phyloP scores from a whole-genome alignment of 768 basidiomycete genomes.

The Naematelia aurantialba region DNA sequence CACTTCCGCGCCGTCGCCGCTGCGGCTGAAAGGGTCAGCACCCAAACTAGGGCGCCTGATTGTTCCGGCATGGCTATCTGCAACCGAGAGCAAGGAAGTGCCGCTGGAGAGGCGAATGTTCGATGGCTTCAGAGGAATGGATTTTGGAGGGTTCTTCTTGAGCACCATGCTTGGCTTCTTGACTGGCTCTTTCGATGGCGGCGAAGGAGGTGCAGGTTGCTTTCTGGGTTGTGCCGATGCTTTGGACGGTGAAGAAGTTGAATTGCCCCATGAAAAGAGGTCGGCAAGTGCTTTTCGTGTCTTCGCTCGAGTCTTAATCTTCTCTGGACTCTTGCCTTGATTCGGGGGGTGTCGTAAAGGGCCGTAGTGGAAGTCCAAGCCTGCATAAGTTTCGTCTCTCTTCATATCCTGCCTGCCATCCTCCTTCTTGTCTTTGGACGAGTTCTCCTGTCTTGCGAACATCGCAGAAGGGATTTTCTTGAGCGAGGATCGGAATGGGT shows the following conservation, averaged over 20 bases:
- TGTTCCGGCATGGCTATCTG: neutral
- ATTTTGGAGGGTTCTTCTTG: conserved; percentile 18
- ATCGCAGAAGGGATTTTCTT: conserved; percentile 37
- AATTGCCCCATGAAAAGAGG: conserved; percentile 34
- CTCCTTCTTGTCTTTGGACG: conserved; percentile 14
- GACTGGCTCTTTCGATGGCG: neutral
- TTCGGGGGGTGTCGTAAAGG: neutral
- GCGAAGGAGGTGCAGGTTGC: neutral
- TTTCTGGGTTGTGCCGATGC: neutral
- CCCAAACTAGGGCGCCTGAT: conserved; percentile 29
- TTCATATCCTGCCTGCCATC: conserved; percentile 15
- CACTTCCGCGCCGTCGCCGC: conserved; percentile 29
- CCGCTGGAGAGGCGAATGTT: neutral
- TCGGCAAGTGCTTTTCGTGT: conserved; percentile 37
- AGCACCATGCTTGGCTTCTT: conserved; percentile 5
- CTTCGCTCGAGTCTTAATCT: conserved; percentile 15
- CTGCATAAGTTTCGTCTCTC: conserved; percentile 4
- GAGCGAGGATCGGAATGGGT: conserved; percentile 19
- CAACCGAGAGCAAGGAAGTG: neutral
- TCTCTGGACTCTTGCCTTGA: neutral
- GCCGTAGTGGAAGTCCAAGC: neutral
- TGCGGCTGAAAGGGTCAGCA: conserved; percentile 34
- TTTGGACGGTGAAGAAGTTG: conserved; percentile 8
- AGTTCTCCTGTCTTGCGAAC: conserved; percentile 20
- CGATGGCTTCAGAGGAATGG: conserved; percentile 5